phyloP scores from a whole-genome alignment of 2,329 filamentous ascomycete genomes.

The Aureobasidium namibiae region DNA sequence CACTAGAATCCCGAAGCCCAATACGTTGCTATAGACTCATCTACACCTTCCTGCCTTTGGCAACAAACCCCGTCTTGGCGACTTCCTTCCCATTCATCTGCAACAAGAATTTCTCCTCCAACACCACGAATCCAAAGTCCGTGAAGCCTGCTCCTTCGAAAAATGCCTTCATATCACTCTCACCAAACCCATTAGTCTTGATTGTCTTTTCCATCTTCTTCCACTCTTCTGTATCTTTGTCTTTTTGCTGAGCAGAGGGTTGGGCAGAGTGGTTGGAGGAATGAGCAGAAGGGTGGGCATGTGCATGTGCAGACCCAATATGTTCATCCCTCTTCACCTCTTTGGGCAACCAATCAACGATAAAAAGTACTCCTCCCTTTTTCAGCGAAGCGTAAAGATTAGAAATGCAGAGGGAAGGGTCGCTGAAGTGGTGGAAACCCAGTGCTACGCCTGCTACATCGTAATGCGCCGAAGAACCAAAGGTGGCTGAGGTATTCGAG shows the following conservation, averaged over 20 bases:
- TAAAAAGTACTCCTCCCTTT: constrained; percentile 22
- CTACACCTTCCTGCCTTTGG: constrained; percentile 20
- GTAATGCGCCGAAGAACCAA: constrained; percentile 33
- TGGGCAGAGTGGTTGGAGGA: no score
- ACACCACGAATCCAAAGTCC: constrained; percentile 24
- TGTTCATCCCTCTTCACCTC: neutral
- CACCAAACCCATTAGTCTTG: constrained; percentile 26
- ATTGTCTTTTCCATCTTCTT: constrained; percentile 24
- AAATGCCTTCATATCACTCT: constrained; percentile 20
- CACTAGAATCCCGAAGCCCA: no score
- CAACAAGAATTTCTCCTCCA: constrained; percentile 23
- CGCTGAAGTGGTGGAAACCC: constrained; percentile 39
- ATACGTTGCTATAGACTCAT: neutral
- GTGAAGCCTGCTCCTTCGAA: constrained; percentile 22
- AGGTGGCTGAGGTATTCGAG: no score
- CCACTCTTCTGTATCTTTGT: constrained; percentile 12
- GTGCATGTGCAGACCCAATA: neutral
- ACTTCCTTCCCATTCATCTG: constrained; percentile 20
- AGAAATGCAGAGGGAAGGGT: constrained; percentile 21
- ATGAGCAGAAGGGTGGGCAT: no score
- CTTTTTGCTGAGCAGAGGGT: neutral
- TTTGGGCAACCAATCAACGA: constrained; percentile 25
- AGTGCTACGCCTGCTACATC: constrained; percentile 36
- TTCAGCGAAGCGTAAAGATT: constrained; percentile 22
- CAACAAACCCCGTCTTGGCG: constrained; percentile 25